Base-by-base conservation (phyloP, 345 rosid species). In the Salix suchowensis region DNA sequence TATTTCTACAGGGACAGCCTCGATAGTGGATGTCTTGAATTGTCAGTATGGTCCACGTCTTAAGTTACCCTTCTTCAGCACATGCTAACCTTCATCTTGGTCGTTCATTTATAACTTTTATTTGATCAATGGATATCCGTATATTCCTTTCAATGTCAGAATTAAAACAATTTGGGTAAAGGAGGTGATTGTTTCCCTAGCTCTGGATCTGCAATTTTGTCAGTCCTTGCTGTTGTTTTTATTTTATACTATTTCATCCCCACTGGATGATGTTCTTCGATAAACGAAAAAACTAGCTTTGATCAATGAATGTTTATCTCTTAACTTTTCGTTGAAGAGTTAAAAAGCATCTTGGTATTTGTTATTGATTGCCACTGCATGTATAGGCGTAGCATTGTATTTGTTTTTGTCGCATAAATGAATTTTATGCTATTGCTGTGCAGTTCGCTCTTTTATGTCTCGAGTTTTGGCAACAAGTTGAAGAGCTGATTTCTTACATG, bases 161-260 rank as follows among this genome's bases (percentile, higher is more conserved):
- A 55, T 55, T 55, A n/a, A n/a, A 55, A 55, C 62, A 28, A 55
- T n/a, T n/a, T 55, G 9, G 26, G 62, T 2, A n/a, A 19, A 68
- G 69, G 40, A 37, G 13, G 66, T 68, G 60, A 37, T 66, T 26
- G 81, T 39, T 67, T 69, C 48, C 74, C 15, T 60, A n/a, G 3
- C 48, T 23, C 55, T 14, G 62, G 72, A 44, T 69, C 62, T 44
- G 36, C 12, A 44, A 14, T 69, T 69, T 44, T 69, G 36, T 44
- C 21, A 16, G 72, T 69, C 52, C 72, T 46, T 15, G 37, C 52
- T 28, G 32, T 1, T 69, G 55, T 48, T n/a, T 28, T 42, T 46
- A 26, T 7, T 48, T 46, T 7, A 28, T 14, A 24, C 14, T n/a
- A 10, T n/a, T 55, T 55, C 62, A 23, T 26, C 4, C 52, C 34